A percentile compares a stretch with the other conserved stretches of the same genome.
Evolutionary conservation across 192 early-diverging fungal species (phyloP).

Genomic region (Coemansia javaensis): DNA sequence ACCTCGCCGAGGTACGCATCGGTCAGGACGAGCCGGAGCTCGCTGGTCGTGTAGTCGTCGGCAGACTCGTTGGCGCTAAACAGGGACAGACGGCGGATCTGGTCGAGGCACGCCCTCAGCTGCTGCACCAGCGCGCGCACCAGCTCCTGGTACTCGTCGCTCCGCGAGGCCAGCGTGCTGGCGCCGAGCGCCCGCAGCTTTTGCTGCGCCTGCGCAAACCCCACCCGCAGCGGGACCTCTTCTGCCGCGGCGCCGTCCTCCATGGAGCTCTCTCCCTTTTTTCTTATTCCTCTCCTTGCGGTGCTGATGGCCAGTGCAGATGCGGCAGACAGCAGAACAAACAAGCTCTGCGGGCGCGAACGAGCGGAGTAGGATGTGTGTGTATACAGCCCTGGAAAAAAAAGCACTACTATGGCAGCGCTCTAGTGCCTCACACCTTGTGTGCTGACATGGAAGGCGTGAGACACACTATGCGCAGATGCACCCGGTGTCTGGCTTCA

Average conservation of each 20-base stretch:
- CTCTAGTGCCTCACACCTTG: no score
- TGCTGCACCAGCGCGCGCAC: constrained; percentile 12
- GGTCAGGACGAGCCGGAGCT: constrained; percentile 57
- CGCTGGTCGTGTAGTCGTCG: constrained; percentile 80
- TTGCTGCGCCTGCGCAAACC: constrained; percentile 35
- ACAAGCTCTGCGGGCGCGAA: no score
- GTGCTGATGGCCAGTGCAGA: no score
- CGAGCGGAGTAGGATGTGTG: no score
- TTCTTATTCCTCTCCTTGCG: no score
- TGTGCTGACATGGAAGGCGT: neutral
- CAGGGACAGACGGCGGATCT: constrained; percentile 54
- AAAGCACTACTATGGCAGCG: no score
- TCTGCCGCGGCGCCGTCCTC: neutral
- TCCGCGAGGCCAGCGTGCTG: constrained; percentile 19
- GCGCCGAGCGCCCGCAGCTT: constrained; percentile 23
- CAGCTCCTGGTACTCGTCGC: constrained; percentile 38
- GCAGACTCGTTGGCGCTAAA: constrained; percentile 85
- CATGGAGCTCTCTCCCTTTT: no score
- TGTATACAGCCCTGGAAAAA: no score
- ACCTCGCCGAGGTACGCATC: constrained; percentile 37
- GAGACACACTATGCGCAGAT: constrained; percentile 10
- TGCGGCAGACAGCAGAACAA: no score
- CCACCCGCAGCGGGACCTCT: constrained; percentile 23
- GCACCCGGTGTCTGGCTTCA: constrained; percentile 31
- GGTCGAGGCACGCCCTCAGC: constrained; percentile 15